These are phyloP conservation scores for Stenocarpella maydis DNA, from an alignment of 2,329 filamentous ascomycete species.

Conservation along the genomic window DNA sequence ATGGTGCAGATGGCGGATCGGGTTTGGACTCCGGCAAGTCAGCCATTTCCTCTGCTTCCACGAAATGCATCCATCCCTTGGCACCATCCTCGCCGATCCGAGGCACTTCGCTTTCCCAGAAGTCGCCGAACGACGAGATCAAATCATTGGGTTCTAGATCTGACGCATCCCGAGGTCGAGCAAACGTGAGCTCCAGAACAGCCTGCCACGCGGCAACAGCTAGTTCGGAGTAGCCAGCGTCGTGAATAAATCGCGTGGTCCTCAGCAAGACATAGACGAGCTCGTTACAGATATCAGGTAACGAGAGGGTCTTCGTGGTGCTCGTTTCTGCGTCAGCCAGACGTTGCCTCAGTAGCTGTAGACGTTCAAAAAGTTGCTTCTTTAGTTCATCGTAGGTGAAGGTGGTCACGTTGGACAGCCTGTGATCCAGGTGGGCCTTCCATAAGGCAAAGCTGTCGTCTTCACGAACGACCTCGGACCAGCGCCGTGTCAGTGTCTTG, in stretches of 20 bases:
- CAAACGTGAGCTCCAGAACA: constrained; percentile 75
- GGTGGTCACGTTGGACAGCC: constrained; percentile 71
- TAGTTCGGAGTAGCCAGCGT: constrained; percentile 81
- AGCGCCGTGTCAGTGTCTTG: constrained; percentile 67
- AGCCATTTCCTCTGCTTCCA: constrained; percentile 45
- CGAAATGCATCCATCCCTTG: constrained; percentile 72
- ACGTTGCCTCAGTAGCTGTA: constrained; percentile 50
- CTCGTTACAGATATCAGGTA: constrained; percentile 46
- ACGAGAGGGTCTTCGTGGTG: not conserved
- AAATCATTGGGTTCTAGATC: constrained; percentile 2
- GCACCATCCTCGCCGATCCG: constrained; percentile 79
- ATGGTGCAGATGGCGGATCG: constrained; percentile 36
- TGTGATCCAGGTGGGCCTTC: constrained; percentile 76
- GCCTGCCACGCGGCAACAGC: constrained; percentile 86
- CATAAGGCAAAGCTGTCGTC: constrained; percentile 71
- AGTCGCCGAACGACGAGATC: constrained; percentile 67
- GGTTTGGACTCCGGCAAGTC: constrained; percentile 52
- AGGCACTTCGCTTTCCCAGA: constrained; percentile 87
- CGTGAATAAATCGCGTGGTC: constrained; percentile 75
- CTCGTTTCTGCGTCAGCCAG: not conserved
- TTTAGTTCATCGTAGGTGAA: constrained; percentile 76
- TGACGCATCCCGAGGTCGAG: constrained; percentile 53
- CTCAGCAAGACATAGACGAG: constrained; percentile 78
- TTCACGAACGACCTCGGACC: constrained; percentile 65
- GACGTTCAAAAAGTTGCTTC: constrained; percentile 64